Evolutionary conservation across 2,329 filamentous ascomycete genomes (phyloP).

Genomic region (Pseudogymnoascus sp.): DNA sequence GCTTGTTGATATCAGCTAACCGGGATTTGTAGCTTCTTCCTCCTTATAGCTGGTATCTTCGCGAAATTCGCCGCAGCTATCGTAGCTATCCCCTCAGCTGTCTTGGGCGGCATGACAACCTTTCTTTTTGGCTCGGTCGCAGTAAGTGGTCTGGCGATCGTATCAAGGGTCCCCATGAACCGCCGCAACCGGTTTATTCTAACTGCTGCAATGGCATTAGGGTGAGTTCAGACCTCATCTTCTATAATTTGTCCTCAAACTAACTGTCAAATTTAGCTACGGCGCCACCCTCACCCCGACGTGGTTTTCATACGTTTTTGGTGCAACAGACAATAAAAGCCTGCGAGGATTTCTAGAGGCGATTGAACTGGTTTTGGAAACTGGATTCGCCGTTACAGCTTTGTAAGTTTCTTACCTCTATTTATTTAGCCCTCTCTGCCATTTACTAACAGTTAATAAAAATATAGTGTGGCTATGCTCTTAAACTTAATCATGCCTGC

Average conservation of each 20-base stretch:
- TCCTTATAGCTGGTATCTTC: constrained; percentile 75
- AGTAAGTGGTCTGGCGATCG: constrained; percentile 71
- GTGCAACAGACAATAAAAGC: constrained; percentile 56
- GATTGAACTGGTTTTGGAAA: constrained; percentile 66
- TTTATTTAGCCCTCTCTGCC: neutral
- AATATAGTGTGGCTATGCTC: constrained; percentile 2
- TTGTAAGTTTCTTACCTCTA: neutral
- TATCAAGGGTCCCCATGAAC: constrained; percentile 56
- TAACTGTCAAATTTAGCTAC: constrained; percentile 35
- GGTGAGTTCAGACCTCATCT: constrained; percentile 30
- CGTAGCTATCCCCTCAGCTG: constrained; percentile 63
- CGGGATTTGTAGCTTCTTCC: constrained; percentile 49
- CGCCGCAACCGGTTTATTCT: constrained; percentile 77
- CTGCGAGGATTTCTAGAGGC: constrained; percentile 71
- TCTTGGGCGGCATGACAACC: constrained; percentile 68
- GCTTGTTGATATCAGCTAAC: neutral
- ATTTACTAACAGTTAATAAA: neutral
- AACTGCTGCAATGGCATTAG: constrained; percentile 66
- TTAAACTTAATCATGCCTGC: neutral
- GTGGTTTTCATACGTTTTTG: constrained; percentile 68
- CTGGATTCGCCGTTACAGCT: constrained; percentile 67
- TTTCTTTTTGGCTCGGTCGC: constrained; percentile 75
- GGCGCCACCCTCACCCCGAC: constrained; percentile 59
- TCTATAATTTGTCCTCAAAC: neutral
- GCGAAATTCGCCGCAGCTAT: constrained; percentile 77